Evolutionary conservation across 2,329 filamentous ascomycete genomes (phyloP).

Genomic region (Pseudocercospora macadamiae): DNA sequence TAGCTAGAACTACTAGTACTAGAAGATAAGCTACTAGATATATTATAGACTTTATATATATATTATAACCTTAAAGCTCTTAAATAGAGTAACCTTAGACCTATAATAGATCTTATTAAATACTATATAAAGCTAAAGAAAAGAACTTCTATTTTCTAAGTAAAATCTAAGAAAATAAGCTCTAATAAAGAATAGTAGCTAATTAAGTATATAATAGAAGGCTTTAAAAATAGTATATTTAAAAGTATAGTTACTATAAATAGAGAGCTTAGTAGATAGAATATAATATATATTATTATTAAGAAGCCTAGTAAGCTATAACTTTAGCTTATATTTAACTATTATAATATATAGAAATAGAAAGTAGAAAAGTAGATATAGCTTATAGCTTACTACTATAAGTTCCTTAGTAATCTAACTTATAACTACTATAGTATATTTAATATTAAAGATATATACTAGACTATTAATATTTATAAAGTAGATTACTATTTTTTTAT

Average conservation of each 20-base stretch:
- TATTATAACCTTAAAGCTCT: neutral
- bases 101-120: neutral
- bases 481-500: too few species aligned
- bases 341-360: neutral
- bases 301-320: neutral
- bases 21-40: neutral
- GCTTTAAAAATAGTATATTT: neutral
- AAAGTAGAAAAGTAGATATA: neutral
- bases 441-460: too few species aligned
- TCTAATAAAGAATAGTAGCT: neutral
- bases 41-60: neutral
- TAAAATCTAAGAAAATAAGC: neutral
- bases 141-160: neutral
- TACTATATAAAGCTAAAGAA: neutral
- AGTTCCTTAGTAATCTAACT: neutral
- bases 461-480: too few species aligned
- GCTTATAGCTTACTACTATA: neutral
- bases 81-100: neutral
- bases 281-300: too few species aligned
- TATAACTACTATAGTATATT: too few species aligned
- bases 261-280: too few species aligned
- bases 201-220: neutral
- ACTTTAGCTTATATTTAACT: neutral
- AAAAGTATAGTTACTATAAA: neutral
- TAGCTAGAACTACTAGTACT: too few species aligned